These are phyloP conservation scores for Colletotrichum chrysophilum DNA, from an alignment of 2,329 filamentous ascomycete genomes.

Conservation along the genomic window DNA sequence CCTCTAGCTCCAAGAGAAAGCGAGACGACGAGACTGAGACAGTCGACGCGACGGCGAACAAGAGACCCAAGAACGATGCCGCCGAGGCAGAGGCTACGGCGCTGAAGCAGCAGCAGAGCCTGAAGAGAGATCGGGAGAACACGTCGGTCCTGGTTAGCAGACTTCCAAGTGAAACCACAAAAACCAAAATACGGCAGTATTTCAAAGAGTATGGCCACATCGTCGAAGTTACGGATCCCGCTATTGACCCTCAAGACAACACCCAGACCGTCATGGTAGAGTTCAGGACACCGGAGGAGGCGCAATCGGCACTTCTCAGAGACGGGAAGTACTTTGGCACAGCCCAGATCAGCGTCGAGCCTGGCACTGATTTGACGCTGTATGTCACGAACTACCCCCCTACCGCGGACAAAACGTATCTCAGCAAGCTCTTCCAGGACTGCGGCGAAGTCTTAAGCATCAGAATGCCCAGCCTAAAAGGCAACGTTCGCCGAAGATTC, in stretches of 20 bases:
- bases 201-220: slow-evolving; percentile 91
- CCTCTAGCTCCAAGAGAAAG: slow-evolving; percentile 72
- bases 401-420: slow-evolving; percentile 72
- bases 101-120: slow-evolving; percentile 37
- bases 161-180: slow-evolving; percentile 71
- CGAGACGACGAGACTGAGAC: slow-evolving; percentile 63
- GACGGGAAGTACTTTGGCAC: slow-evolving; percentile 82
- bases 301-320: slow-evolving; percentile 78
- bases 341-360: slow-evolving; percentile 73
- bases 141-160: slow-evolving; percentile 83
- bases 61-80: slow-evolving; percentile 66
- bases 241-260: slow-evolving; percentile 42
- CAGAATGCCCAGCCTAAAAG: slow-evolving; percentile 90
- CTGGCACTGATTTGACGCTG: slow-evolving; percentile 80
- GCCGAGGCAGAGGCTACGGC: slow-evolving; percentile 34
- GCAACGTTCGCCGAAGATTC: slow-evolving; percentile 86
- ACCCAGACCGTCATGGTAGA: slow-evolving; percentile 80
- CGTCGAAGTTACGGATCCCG: slow-evolving; percentile 73
- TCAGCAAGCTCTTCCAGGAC: slow-evolving; percentile 71
- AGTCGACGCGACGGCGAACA: slow-evolving; percentile 59
- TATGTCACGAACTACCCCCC: slow-evolving; percentile 92
- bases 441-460: slow-evolving; percentile 86
- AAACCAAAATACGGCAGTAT: slow-evolving; percentile 82
- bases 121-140: slow-evolving; percentile 88
- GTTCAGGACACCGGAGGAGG: slow-evolving; percentile 82